phyloP scores from a whole-genome alignment of 75 land plant species.

The Azolla pinnata region DNA sequence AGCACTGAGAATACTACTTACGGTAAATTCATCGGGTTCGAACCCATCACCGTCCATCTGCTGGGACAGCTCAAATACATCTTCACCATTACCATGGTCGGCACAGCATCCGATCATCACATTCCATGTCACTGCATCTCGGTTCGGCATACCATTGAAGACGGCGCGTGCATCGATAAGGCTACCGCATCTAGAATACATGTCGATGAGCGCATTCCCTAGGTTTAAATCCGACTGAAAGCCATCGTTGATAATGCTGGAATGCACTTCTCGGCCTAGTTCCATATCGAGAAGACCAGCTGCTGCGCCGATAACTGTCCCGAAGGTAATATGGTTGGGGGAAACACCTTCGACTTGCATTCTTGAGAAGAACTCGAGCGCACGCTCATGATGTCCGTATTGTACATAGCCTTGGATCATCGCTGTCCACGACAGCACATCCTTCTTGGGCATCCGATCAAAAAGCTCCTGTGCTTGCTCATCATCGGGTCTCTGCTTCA shows the following conservation, averaged over 20 bases:
- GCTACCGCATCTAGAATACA: conserved; percentile 49
- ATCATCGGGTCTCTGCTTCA: conserved; percentile 2
- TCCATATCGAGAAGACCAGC: conserved; percentile 33
- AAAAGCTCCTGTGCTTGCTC: conserved; percentile 10
- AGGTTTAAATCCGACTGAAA: conserved; percentile 33
- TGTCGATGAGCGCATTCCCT: conserved; percentile 47
- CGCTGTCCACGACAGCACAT: conserved; percentile 51
- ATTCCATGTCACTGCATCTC: conserved; percentile 23
- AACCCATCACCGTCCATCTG: conserved; percentile 16
- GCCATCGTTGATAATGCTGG: conserved; percentile 14
- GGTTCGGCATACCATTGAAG: conserved; percentile 20
- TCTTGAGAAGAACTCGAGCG: conserved; percentile 20
- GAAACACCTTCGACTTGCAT: conserved; percentile 39
- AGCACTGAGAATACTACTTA: conserved; percentile 22
- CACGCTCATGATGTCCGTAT: conserved; percentile 22
- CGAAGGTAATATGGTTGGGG: conserved; percentile 45
- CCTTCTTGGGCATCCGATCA: conserved; percentile 18
- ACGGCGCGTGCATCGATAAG: conserved; percentile 16
- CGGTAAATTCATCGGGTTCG: conserved; percentile 19
- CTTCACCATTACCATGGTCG: conserved; percentile 9
- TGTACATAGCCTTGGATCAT: conserved; percentile 37
- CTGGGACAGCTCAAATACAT: conserved; percentile 14
- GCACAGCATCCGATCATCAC: conserved; percentile 30
- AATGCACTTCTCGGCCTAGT: conserved; percentile 31
- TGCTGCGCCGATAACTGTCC: conserved; percentile 31